Percentiles rank a stretch among this genome's conserved stretches.
Evolutionary conservation across 495 filamentous ascomycete species (phyloP).

Genomic region (Xylaria intraflava): DNA sequence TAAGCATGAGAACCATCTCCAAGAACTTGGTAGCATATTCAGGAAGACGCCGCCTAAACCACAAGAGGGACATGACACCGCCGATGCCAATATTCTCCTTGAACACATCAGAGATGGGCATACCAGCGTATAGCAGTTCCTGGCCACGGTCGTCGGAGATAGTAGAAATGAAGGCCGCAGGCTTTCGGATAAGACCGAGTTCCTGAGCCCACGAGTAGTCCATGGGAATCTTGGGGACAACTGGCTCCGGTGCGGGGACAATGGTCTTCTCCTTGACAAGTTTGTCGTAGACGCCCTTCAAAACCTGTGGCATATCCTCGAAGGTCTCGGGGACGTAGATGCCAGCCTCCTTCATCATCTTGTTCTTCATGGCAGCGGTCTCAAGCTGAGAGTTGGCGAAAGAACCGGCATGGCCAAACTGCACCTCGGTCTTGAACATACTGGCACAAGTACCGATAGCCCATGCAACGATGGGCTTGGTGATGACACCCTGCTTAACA

Average conservation of each 20-base stretch:
- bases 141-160: constrained; percentile 99
- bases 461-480: constrained; percentile 98
- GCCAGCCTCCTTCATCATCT: constrained; percentile 88
- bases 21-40: constrained; percentile 96
- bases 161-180: constrained; percentile 98
- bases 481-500: constrained; percentile 87
- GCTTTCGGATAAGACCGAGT: constrained; percentile 98
- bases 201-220: constrained; percentile 99
- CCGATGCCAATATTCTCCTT: constrained; percentile 97
- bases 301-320: constrained; percentile 78
- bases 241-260: constrained; percentile 78
- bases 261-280: constrained; percentile 78
- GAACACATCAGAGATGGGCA: constrained; percentile 99
- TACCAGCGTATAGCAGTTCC: constrained; percentile 96
- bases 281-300: constrained; percentile 75
- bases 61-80: constrained; percentile 98
- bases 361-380: constrained; percentile 94
- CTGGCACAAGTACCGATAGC: constrained; percentile 97
- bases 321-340: constrained; percentile 94
- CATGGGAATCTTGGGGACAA: constrained; percentile 97
- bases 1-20: constrained; percentile 99
- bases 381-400: constrained; percentile 99
- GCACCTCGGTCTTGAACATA: constrained; percentile 99
- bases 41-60: constrained; percentile 98
- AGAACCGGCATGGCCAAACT: constrained; percentile 97